A percentile compares a stretch with the other conserved stretches of the same genome.
Conservation (phyloP, 2,329 filamentous ascomycete species). For the Pseudogymnoascus sp. region DNA sequence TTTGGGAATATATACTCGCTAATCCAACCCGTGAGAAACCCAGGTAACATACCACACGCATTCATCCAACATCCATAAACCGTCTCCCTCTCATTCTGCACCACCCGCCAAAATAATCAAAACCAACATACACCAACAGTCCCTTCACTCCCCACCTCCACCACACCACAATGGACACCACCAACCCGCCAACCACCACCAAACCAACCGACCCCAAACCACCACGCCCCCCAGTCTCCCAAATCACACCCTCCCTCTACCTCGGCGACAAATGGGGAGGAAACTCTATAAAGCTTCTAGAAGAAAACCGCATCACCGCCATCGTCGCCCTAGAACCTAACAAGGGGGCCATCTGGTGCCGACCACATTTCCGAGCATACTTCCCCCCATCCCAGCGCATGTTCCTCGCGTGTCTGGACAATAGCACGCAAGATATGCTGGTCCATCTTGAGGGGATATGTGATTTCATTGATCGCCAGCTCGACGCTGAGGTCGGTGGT, state of each 20-base stretch:
- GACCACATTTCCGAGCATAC: too few species aligned
- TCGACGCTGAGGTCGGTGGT: not conserved
- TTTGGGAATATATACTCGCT: not conserved
- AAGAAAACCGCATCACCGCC: not conserved
- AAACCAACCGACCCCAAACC: not conserved
- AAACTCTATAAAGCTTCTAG: not conserved
- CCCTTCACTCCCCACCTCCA: not conserved
- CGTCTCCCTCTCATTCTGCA: not conserved
- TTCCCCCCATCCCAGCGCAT: not conserved
- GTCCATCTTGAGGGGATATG: constrained; percentile 13
- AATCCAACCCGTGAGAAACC: not conserved
- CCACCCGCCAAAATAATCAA: not conserved
- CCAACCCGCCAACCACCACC: not conserved
- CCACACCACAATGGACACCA: not conserved
- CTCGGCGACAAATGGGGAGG: not conserved
- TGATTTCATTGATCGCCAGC: constrained; percentile 19
- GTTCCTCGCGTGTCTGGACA: constrained; percentile 14
- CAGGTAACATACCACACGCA: not conserved
- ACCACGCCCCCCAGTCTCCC: not conserved
- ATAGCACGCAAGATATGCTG: constrained; percentile 13
- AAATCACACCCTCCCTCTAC: not conserved
- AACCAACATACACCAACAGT: not conserved
- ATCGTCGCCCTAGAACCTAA: not conserved
- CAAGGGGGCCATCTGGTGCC: too few species aligned
- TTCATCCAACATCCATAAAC: not conserved